Percentiles rank a stretch among this genome's conserved stretches.
Evolutionary conservation across 768 basidiomycete genomes (phyloP).

Genomic region (Clitopilus hobsonii): DNA sequence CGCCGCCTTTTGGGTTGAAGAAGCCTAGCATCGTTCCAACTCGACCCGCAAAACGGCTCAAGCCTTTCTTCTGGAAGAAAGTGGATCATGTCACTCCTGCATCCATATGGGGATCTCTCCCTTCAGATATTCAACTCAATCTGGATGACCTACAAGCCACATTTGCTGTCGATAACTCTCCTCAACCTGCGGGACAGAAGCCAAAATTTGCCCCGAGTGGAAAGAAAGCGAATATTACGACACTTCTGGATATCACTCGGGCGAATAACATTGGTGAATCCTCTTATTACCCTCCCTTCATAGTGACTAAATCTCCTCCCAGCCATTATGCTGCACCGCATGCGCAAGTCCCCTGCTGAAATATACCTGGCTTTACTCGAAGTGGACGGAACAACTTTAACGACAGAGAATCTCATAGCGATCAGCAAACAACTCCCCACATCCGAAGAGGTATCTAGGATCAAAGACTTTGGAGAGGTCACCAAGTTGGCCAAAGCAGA

Average conservation of each 20-base stretch:
- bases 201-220: constrained; percentile 22
- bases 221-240: constrained; percentile 60
- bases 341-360: constrained; percentile 58
- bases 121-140: constrained; percentile 39
- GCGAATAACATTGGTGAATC: constrained; percentile 78
- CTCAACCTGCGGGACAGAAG: constrained; percentile 37
- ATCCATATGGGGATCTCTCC: constrained; percentile 71
- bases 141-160: constrained; percentile 70
- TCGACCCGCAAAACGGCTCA: constrained; percentile 55
- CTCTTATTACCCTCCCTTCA: not conserved
- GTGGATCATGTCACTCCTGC: constrained; percentile 36
- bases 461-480: constrained; percentile 69
- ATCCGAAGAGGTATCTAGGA: constrained; percentile 70
- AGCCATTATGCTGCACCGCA: constrained; percentile 84
- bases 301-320: constrained; percentile 1
- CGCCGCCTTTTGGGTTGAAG: constrained; percentile 29
- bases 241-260: constrained; percentile 72
- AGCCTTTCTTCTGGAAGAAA: constrained; percentile 93
- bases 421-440: constrained; percentile 77
- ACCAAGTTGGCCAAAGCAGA: constrained; percentile 78
- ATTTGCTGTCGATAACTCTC: constrained; percentile 54
- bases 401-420: constrained; percentile 71
- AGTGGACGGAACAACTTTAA: constrained; percentile 62
- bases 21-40: constrained; percentile 23
- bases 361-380: constrained; percentile 72